Percentiles rank a stretch among this genome's conserved stretches.
Evolutionary conservation across 176 grass and related monocot genomes (phyloP).

Genomic region (Eleusine indica): DNA sequence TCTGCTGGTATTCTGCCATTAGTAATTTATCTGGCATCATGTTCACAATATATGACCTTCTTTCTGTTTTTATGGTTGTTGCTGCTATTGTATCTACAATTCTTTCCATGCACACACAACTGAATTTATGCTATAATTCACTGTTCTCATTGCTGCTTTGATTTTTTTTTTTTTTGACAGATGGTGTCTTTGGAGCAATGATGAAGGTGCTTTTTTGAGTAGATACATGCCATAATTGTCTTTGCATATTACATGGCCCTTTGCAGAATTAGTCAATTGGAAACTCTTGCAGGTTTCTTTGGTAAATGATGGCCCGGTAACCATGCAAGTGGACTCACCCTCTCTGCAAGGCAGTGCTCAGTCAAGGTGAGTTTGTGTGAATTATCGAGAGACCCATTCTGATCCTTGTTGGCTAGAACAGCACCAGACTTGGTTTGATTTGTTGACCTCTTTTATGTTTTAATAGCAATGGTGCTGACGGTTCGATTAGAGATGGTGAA

Average conservation of each 20-base stretch:
- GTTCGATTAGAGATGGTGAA: slow-evolving; percentile 40
- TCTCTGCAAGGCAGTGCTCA: slow-evolving; percentile 52
- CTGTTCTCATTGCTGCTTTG: slow-evolving; percentile 16
- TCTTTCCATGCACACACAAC: not conserved
- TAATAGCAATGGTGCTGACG: slow-evolving; percentile 38
- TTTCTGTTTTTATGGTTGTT: not conserved
- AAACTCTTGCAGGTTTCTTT: slow-evolving; percentile 76
- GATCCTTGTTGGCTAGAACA: slow-evolving; percentile 8
- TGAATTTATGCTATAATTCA: not conserved
- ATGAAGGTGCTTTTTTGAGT: slow-evolving; percentile 73
- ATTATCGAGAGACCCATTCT: not conserved
- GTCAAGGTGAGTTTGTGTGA: slow-evolving; percentile 52
- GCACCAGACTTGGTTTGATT: not conserved
- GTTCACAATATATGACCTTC: not conserved
- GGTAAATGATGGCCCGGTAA: slow-evolving; percentile 95
- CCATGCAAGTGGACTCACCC: slow-evolving; percentile 92
- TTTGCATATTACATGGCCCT: not conserved
- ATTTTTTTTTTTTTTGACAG: slow-evolving; percentile 42
- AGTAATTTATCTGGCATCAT: not conserved
- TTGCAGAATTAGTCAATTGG: slow-evolving; percentile 22
- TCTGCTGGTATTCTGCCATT: not conserved
- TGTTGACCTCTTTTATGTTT: slow-evolving; percentile 18
- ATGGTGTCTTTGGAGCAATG: slow-evolving; percentile 97
- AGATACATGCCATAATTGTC: slow-evolving; percentile 32
- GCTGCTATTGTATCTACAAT: slow-evolving; percentile 2